Evolutionary conservation across 148 eudicot genomes (phyloP), one percentile per base, ranked within the genome.

Genomic region (Rhododendron simsii): DNA sequence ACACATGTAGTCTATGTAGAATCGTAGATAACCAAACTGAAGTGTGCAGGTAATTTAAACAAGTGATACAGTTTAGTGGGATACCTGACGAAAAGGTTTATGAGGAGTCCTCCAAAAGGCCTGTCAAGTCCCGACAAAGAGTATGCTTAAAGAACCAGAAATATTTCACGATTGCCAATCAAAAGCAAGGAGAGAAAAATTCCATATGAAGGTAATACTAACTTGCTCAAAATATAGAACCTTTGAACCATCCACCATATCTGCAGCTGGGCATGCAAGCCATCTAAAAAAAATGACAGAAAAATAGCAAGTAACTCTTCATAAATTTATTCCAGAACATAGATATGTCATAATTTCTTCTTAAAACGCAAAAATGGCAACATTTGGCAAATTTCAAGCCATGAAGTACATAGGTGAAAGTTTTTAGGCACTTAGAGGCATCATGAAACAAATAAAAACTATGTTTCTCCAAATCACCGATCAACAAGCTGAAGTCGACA

Each of bases 81-180:
- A 81, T 90, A 96, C 99, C 98, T 98, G 98, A 28, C 98, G 91
- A 90, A 94, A 98, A 67, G 99, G 99, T 86, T 98, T 97, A 71
- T 92, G 97, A 84, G 98, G 98, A 81, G 92, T 94, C 88, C 99
- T 95, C 99, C 98, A 97, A 87, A 97, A 97, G 86, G 99, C 99
- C 99, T 97, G 92, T 76, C 47, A 87, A 89, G 47, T 47, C 44
- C 53, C 41, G 26, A 88, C 85, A 86, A 85, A 83, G 84, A 65
- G 30, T 30, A 47, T 81, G 21, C 45, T 63, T 30, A 74, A 47
- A 57, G 75, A 83, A 76, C 28, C 21, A 59, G 76, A 39, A 18
- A 44, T 7, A 20, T 23, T 87, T 76, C 71, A 30, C 3, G 80
- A 84, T 75, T 53, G 21, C 44, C 75, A 69, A 69, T 73, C 37